Evolutionary conservation across 1,284 basidiomycete genomes (phyloP), one percentile per base, ranked within the genome.

Genomic region (Xanthoconium separans): DNA sequence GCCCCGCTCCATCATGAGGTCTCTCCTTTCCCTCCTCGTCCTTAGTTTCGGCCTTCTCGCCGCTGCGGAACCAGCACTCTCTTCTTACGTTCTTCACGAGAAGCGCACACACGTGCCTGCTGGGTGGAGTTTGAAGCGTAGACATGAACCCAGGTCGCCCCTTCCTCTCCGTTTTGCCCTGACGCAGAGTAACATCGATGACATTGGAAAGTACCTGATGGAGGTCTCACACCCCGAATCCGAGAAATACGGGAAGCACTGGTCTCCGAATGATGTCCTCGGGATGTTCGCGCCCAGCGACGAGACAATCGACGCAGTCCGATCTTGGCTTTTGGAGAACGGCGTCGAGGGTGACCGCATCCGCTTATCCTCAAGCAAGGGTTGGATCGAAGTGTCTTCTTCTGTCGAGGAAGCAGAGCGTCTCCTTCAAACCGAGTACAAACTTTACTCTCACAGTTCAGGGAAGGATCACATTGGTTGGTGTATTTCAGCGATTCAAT

Each of bases 161-260:
- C 15, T 77, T 34, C 73, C 75, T 31, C 56, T 78, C 27, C 70
- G 72, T 43, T 72, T 78, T 50, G 75, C 72, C 3, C 65, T 79
- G 31, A 59, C 65, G 8, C 77, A 78, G 61, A 62, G 56, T 10
- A 78, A 77, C 62, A 52, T 78, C 20, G 66, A 71, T 18, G 58
- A 63, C 22, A 55, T 78, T 47, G 69, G 70, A 43, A 61, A 65
- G n/a, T 66, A 65, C 57, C 68, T 79, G 31, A 64, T 73, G 53
- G 73, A 75, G 44, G 71, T 79, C 13, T 75, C 77, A 2, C 71
- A 77, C 55, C 77, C 78, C 4, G 64, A 71, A 2, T 78, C 74
- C 1, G 48, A 61, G 7, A 70, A 71, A 58, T 79, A 76, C 50
- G 75, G 77, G 2, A 68, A 75, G 31, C 76, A 78, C 58, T 79